These are phyloP conservation scores for Biscogniauxia marginata DNA, from an alignment of 2,329 filamentous ascomycete genomes.

Conservation along the genomic window DNA sequence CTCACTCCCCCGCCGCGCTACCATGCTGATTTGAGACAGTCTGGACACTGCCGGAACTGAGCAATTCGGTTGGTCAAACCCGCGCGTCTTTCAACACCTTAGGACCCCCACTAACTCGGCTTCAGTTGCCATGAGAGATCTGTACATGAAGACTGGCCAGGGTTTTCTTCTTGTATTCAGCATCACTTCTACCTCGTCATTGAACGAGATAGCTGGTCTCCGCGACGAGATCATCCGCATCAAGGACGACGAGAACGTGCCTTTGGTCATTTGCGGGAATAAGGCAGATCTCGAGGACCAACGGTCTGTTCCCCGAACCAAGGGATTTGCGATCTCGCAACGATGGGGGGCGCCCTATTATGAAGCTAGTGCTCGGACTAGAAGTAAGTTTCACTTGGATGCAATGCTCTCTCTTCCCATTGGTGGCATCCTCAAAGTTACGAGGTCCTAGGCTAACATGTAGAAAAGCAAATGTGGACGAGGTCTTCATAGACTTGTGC, in stretches of 20 bases:
- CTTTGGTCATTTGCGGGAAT: conserved; percentile 89
- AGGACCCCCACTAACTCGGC: conserved; percentile 23
- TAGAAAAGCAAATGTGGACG: conserved; percentile 73
- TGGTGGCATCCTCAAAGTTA: not conserved
- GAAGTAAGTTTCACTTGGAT: conserved; percentile 48
- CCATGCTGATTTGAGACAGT: conserved; percentile 42
- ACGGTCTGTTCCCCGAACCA: conserved; percentile 71
- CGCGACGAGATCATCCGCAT: conserved; percentile 89
- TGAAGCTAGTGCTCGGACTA: conserved; percentile 79
- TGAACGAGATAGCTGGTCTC: conserved; percentile 76
- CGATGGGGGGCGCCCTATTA: conserved; percentile 89
- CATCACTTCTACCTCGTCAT: conserved; percentile 81
- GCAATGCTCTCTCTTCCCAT: not conserved
- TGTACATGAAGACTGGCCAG: conserved; percentile 93
- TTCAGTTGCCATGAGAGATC: conserved; percentile 66
- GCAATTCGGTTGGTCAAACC: conserved; percentile 74
- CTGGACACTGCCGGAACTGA: conserved; percentile 90
- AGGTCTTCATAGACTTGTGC: conserved; percentile 83
- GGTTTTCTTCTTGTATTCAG: conserved; percentile 91
- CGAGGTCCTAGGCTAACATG: conserved; percentile 6
- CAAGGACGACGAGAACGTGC: conserved; percentile 82
- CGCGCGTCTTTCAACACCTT: conserved; percentile 6
- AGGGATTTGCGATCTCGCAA: conserved; percentile 82
- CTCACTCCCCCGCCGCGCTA: conserved; percentile 22
- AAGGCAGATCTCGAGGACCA: conserved; percentile 89